phyloP scores from a whole-genome alignment of 352 stramenopile genomes.

The Globisporangium spiculum region DNA sequence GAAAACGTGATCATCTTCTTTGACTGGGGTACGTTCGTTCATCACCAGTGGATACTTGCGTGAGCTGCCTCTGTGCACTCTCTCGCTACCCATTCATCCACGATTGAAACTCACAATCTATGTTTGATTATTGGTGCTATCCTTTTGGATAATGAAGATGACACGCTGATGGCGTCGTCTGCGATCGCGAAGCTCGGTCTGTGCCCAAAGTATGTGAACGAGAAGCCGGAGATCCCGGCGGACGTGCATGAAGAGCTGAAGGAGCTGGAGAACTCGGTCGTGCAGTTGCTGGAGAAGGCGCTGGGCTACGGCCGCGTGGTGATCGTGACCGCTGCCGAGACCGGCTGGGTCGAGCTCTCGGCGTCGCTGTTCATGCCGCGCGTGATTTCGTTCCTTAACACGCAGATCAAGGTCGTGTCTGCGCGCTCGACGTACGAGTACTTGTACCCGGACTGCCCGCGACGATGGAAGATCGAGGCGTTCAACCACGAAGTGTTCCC shows the following conservation, averaged over 20 bases:
- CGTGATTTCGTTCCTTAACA: slow-evolving; percentile 73
- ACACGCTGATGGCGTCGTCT: slow-evolving; percentile 80
- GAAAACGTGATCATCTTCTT: slow-evolving; percentile 82
- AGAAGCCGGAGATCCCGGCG: slow-evolving; percentile 69
- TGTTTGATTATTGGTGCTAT: neutral
- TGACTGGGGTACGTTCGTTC: slow-evolving; percentile 65
- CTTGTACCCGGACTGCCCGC: slow-evolving; percentile 79
- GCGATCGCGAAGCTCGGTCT: slow-evolving; percentile 76
- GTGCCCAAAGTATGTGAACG: slow-evolving; percentile 84
- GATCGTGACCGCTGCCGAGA: slow-evolving; percentile 88
- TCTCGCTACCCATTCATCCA: neutral
- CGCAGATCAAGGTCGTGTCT: slow-evolving; percentile 86
- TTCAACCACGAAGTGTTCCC: slow-evolving; percentile 87
- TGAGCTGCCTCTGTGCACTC: neutral
- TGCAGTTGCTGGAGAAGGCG: slow-evolving; percentile 69
- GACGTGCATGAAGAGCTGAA: slow-evolving; percentile 75
- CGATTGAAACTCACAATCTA: slow-evolving; percentile 4
- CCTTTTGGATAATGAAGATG: slow-evolving; percentile 36
- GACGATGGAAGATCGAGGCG: slow-evolving; percentile 87
- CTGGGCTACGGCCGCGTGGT: slow-evolving; percentile 75
- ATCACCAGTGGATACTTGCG: neutral
- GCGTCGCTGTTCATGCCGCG: slow-evolving; percentile 86
- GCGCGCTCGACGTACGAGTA: slow-evolving; percentile 89
- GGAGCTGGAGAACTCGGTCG: slow-evolving; percentile 72
- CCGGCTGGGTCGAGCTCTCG: slow-evolving; percentile 88